phyloP scores from a whole-genome alignment of 208 protist species.

The Acanthamoeba rhysodes region DNA sequence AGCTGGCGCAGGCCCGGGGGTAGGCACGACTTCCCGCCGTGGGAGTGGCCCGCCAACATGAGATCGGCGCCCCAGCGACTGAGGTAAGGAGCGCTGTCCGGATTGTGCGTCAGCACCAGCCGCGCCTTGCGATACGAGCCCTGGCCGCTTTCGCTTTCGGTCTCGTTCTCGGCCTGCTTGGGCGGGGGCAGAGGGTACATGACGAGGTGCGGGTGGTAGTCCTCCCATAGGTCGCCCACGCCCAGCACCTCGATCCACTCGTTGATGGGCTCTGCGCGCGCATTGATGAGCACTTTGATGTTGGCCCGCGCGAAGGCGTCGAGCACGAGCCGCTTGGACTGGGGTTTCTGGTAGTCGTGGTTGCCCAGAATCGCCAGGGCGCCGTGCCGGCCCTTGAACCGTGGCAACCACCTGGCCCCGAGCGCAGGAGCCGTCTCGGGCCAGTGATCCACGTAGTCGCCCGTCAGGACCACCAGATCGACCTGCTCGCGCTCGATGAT shows the following conservation, averaged over 20 bases:
- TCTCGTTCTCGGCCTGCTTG: too few species aligned
- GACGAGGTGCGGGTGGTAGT: slow-evolving; percentile 12
- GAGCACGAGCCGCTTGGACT: slow-evolving; percentile 38
- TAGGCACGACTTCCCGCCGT: not conserved
- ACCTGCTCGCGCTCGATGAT: slow-evolving; percentile 27
- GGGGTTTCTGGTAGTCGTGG: slow-evolving; percentile 67
- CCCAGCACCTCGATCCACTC: slow-evolving; percentile 69
- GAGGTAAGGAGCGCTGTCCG: slow-evolving; percentile 1
- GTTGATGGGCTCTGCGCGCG: slow-evolving; percentile 64
- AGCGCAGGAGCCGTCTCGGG: not conserved
- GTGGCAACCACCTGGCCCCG: not conserved
- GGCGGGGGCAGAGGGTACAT: not conserved
- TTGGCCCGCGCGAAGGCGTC: slow-evolving; percentile 20
- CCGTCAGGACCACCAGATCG: slow-evolving; percentile 69
- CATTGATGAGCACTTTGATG: slow-evolving; percentile 8
- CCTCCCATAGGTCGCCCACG: slow-evolving; percentile 49
- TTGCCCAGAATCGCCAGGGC: slow-evolving; percentile 71
- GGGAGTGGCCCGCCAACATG: slow-evolving; percentile 67
- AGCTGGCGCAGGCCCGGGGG: not conserved
- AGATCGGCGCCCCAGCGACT: slow-evolving; percentile 51
- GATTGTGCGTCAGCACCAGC: slow-evolving; percentile 26
- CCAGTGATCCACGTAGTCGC: slow-evolving; percentile 72
- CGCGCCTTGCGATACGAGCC: not conserved
- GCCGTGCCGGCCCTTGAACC: slow-evolving; percentile 18
- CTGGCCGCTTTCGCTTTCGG: not conserved